Evolutionary conservation across 371 early-diverging fungal genomes (phyloP), one percentile per base, ranked within the genome.

Genomic region (Rhizomucor miehei): DNA sequence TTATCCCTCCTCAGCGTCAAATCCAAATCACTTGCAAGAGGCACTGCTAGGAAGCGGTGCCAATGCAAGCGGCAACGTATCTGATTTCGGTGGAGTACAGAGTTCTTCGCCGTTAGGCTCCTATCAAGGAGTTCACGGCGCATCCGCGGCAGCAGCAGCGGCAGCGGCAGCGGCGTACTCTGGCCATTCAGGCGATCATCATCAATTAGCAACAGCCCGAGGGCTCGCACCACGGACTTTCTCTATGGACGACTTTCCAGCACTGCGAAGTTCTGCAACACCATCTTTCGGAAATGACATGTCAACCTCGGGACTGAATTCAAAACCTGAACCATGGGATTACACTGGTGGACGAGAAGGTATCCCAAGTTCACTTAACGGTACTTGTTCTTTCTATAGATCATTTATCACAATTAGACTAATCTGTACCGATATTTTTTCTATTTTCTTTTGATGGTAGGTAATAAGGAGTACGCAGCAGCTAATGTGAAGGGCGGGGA

Each of bases 221-320:
- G 66, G 65, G 29, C 46, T 62, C 20, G 66, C 62, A 57, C 74
- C 69, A 56, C 62, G 74, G 61, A 65, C 77, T n/a, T 77, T 73
- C 54, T 69, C 74, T 9, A 70, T 73, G 60, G 77, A 77, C 46
- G 77, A 77, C 29, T 77, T 77, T 50, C 77, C 77, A 51, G 77
- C 77, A 37, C 52, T 77, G 46, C 57, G 66, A 57, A 71, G 71
- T 59, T 61, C 55, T 2, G 57, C 68, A 35, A 57, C 56, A 35
- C 49, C 62, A 4, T 55, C 73, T 40, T 73, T 69, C 44, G 69
- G 69, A 44, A 66, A 65, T 39, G 63, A 63, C 39, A 52, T 71
- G 57, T 45, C 60, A 20, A 53, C 54, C 44, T 39, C 29, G 24
- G 43, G 38, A 4, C 35, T 45, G 38, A 64, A 65, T 40, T 60